Conservation (phyloP, 495 filamentous ascomycete genomes). For the Penicillium cataractarum region DNA sequence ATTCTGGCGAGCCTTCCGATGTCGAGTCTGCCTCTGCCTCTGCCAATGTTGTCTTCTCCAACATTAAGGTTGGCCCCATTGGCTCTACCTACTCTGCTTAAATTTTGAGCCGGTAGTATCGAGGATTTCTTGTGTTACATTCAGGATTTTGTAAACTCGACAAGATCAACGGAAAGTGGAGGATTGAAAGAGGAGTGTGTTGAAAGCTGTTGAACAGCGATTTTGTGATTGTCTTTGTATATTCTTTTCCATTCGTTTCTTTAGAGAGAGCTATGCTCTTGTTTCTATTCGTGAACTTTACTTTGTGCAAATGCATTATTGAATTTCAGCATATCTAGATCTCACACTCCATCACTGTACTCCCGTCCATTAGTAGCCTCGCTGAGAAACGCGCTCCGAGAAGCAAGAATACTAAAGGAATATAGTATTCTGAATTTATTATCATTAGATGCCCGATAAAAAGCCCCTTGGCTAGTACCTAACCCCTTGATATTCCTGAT, state of each 20-base stretch:
- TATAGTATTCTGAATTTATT: no score
- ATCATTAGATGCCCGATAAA: no score
- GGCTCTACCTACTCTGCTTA: constrained; percentile 59
- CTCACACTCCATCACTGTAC: neutral
- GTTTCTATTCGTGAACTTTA: constrained; percentile 1
- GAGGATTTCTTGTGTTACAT: neutral
- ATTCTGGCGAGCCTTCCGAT: constrained; percentile 61
- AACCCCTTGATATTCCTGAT: no score
- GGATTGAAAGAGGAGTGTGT: neutral
- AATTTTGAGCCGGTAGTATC: neutral
- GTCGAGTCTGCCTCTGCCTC: constrained; percentile 59
- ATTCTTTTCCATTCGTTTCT: constrained; percentile 8
- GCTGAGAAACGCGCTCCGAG: no score
- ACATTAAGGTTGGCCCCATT: constrained; percentile 70
- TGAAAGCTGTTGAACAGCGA: constrained; percentile 11
- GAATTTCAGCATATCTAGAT: neutral
- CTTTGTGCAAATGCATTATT: neutral
- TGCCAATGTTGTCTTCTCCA: constrained; percentile 65
- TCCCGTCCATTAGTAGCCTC: no score
- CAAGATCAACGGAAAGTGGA: neutral
- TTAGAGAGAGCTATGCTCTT: constrained; percentile 1
- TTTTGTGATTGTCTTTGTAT: neutral
- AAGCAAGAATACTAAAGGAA: no score
- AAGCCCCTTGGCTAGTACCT: no score
- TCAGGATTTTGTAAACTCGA: neutral